Evolutionary conservation across 108 stramenopile genomes (phyloP).

Genomic region (Nitzschia sp.): DNA sequence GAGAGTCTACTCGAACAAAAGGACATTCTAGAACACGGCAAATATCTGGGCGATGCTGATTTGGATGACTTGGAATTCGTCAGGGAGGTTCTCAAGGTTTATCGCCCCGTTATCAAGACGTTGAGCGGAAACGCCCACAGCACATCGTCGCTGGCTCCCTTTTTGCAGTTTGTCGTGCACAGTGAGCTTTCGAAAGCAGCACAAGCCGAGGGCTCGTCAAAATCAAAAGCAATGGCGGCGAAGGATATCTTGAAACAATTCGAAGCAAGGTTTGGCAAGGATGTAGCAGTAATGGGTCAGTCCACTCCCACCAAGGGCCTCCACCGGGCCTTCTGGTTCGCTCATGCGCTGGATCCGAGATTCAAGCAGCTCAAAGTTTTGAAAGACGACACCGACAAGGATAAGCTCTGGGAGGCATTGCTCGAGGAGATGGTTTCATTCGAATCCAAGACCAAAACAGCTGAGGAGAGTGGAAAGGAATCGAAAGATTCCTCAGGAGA

Average conservation of each 20-base stretch:
- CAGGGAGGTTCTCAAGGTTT: not conserved
- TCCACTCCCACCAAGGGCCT: not conserved
- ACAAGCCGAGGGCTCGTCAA: not conserved
- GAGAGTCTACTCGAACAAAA: not conserved
- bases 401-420: not conserved
- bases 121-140: not conserved
- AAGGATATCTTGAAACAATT: slow-evolving; percentile 3
- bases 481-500: not conserved
- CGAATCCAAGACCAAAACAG: not conserved
- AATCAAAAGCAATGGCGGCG: not conserved
- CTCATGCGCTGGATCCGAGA: slow-evolving; percentile 10
- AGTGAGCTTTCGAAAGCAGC: not conserved
- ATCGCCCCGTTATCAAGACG: not conserved
- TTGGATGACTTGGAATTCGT: not conserved
- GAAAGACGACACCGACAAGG: not conserved
- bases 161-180: not conserved
- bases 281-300: not conserved
- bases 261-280: not conserved
- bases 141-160: slow-evolving; percentile 1
- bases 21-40: not conserved
- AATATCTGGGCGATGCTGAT: not conserved
- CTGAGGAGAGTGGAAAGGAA: not conserved
- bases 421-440: not conserved
- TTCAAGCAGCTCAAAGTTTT: slow-evolving; percentile 14
- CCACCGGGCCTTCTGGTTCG: not conserved